Base-by-base conservation (phyloP, 441 rosid species). In the Dalechampia spathulata region DNA sequence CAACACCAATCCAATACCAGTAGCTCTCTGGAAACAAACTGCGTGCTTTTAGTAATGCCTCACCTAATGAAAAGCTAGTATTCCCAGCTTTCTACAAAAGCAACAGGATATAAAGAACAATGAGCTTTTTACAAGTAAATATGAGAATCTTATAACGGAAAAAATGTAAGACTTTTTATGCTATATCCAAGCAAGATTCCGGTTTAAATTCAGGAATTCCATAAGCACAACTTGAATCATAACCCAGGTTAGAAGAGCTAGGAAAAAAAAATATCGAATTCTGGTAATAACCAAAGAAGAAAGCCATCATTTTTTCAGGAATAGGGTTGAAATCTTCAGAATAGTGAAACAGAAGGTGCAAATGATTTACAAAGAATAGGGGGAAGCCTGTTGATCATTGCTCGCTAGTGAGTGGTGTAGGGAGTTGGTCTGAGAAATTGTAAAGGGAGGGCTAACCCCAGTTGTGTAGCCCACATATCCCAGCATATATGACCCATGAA, bases 1-100 rank as follows among this genome's bases (percentile, higher is more conserved):
- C 95, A 49, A 88, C 60, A 49, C 98, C 98, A 25, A 92, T 86
- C 98, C 98, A 92, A 74, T 92, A 92, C 96, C 96, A 92, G 79
- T 89, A 89, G 73, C 75, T 83, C 74, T 75, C 87, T 52, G 83
- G 67, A 75, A 83, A 86, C 68, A 86, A 80, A 72, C 91, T 74
- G 57, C 86, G 89, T 64, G 80, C 80, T 75, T 57, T 72, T 56
- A 92, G 63, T 53, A 86, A 21, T 56, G 85, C 84, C 75, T 82
- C 69, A n/a, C 96, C 98, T 50, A 92, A 62, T 37, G 87, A 69
- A 30, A 61, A 41, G 45, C 64, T 61, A 8, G 77, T 71, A 42
- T 68, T 81, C 68, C 78, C 80, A 70, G 71, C 71, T 50, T 68
- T 82, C 99, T 93, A 63, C 73, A 65, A 8, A 55, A 50, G 50